Percentiles rank a stretch among this genome's conserved stretches.
Evolutionary conservation across 2,329 filamentous ascomycete genomes (phyloP).

Genomic region (Pseudocercospora crystallina): DNA sequence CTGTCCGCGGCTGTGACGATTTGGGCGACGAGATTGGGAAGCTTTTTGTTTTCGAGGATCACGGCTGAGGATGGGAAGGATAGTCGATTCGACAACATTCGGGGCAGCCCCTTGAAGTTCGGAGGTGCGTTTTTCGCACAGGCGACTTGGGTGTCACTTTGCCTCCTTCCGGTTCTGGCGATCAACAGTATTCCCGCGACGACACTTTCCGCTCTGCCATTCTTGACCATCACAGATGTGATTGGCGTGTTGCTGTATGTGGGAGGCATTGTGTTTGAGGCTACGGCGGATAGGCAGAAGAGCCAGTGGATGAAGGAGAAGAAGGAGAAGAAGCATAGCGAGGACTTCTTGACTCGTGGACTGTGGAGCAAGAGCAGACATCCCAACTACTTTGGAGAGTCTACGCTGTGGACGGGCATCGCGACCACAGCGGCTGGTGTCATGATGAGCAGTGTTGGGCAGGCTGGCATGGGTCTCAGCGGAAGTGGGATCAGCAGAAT

Average conservation of each 20-base stretch:
- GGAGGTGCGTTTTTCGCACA: conserved; percentile 59
- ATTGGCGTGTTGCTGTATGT: conserved; percentile 59
- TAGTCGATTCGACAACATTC: conserved; percentile 58
- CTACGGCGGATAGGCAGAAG: conserved; percentile 65
- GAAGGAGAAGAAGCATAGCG: conserved; percentile 64
- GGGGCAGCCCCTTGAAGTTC: conserved; percentile 54
- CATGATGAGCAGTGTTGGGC: conserved; percentile 55
- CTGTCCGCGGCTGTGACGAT: conserved; percentile 57
- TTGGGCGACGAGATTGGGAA: conserved; percentile 64
- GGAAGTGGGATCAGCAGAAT: conserved; percentile 44
- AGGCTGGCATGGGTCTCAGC: conserved; percentile 58
- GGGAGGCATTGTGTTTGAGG: conserved; percentile 61
- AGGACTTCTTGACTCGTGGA: conserved; percentile 64
- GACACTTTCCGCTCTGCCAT: conserved; percentile 52
- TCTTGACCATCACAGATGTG: conserved; percentile 54
- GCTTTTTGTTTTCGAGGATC: conserved; percentile 64
- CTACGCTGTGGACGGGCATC: conserved; percentile 67
- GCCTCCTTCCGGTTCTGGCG: conserved; percentile 63
- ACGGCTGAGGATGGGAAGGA: conserved; percentile 58
- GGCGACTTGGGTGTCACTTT: conserved; percentile 68
- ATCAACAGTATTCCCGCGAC: conserved; percentile 61
- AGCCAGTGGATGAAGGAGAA: conserved; percentile 60
- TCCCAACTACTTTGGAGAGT: conserved; percentile 73
- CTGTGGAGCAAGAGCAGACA: conserved; percentile 63
- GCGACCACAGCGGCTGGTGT: conserved; percentile 58